These are phyloP conservation scores for Calocera cornea DNA, from an alignment of 768 basidiomycete species.

Conservation along the genomic window DNA sequence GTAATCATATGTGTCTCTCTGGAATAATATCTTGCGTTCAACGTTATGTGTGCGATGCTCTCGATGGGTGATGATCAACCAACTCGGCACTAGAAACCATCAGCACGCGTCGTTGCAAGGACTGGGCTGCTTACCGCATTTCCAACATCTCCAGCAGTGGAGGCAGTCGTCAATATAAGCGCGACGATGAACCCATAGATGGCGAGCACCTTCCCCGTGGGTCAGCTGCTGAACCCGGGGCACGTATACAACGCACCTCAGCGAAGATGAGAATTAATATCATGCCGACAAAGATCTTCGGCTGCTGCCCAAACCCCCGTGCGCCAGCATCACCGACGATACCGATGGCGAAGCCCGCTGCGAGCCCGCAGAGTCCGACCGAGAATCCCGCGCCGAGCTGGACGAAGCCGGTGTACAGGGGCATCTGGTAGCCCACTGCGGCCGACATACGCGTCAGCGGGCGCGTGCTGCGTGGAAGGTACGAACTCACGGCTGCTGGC, in stretches of 20 bases:
- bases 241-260: slow-evolving; percentile 33
- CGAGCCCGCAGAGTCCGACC: slow-evolving; percentile 86
- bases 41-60: slow-evolving; percentile 6
- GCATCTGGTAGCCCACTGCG: slow-evolving; percentile 60
- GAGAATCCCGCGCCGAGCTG: slow-evolving; percentile 89
- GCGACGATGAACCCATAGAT: not conserved
- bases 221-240: not conserved
- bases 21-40: not conserved
- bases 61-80: not conserved
- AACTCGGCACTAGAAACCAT: not conserved
- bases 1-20: not conserved
- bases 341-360: slow-evolving; percentile 94
- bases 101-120: not conserved
- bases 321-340: slow-evolving; percentile 99
- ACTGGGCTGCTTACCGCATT: not conserved
- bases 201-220: not conserved
- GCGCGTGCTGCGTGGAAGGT: not conserved
- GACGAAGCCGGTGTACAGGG: slow-evolving; percentile 85
- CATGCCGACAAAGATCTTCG: slow-evolving; percentile 88
- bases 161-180: not conserved
- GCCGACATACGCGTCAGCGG: not conserved
- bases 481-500: slow-evolving; percentile 59
- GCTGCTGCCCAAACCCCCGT: slow-evolving; percentile 92
- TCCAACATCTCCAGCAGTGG: not conserved
- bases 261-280: slow-evolving; percentile 98